Evolutionary conservation across 768 basidiomycete species (phyloP), one percentile per base, ranked within the genome.

Genomic region (Antrodiella citrinella): DNA sequence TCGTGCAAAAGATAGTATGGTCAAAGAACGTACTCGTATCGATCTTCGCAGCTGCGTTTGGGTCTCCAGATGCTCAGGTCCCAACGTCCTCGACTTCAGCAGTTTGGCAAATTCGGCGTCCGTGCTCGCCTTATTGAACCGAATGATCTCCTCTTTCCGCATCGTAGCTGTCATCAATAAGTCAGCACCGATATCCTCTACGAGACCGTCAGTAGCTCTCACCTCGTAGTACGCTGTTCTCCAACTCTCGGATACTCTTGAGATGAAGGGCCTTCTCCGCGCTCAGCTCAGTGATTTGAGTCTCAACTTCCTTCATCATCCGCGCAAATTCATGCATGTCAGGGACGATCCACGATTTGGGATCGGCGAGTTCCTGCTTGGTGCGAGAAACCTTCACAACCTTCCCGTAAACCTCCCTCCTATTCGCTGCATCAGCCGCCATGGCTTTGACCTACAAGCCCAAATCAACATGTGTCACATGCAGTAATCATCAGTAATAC

Each of bases 51-150:
- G 68, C 49, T 83, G 80, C 1, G 73, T 78, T 62, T 94, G 93
- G 1, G 80, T 84, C 61, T 94, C 91, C 12, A 82, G 72, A 60
- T 92, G 85, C 59, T 97, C 91, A 0, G 95, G 91, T 11, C 86
- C 86, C 18, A 59, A 55, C 53, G 69, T 66, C 24, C 62, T 66
- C 11, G 66, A 61, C 55, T 73, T 76, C 21, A 69, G 65, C 60
- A 66, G 74, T 21, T 69, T 73, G 9, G 64, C 70, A 63, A 94
- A 90, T 49, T 86, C 85, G 2, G 80, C 75, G 60, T 97, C 92
- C 24, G 74, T 75, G 52, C 81, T 80, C 1, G 91, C 92, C 57
- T 79, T 81, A 49, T 82, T 74, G 64, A 91, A 93, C 3, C 90
- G 80, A 15, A 73, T 70, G 21, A 91, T 85, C 60, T 96, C 92